Conservation (phyloP, 148 eudicot genomes). For the Pharnaceum exiguum region DNA sequence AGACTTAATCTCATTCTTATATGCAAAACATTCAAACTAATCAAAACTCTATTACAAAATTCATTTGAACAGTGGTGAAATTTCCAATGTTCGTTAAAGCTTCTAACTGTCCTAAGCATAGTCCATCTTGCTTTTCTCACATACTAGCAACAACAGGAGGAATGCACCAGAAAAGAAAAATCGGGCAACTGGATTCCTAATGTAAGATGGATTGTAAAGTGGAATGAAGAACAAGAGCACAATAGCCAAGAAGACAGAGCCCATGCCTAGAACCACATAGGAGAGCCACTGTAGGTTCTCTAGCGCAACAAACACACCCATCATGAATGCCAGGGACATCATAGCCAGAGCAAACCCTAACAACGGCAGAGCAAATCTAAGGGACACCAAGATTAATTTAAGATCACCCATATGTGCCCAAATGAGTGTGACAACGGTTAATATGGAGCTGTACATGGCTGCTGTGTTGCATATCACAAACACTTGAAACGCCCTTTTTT, state of each 20-base stretch:
- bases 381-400: conserved; percentile 12
- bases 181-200: not conserved
- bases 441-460: conserved; percentile 37
- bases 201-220: conserved; percentile 15
- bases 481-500: conserved; percentile 9
- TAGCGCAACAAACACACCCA: conserved; percentile 31
- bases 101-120: not conserved
- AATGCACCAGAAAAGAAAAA: conserved; percentile 8
- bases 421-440: conserved; percentile 32
- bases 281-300: conserved; percentile 35
- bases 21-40: too few relatives aligned
- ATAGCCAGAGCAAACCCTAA: conserved; percentile 33
- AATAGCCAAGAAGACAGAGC: conserved; percentile 16
- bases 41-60: too few relatives aligned
- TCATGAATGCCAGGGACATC: conserved; percentile 50
- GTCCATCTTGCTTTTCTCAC: not conserved
- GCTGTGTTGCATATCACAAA: conserved; percentile 38
- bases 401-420: conserved; percentile 42
- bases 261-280: conserved; percentile 23
- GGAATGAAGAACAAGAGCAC: conserved; percentile 28
- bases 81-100: too few relatives aligned
- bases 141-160: conserved; percentile 3
- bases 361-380: conserved; percentile 28
- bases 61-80: too few relatives aligned
- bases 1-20: too few relatives aligned